phyloP scores from a whole-genome alignment of 129 eudicot genomes.

The sunflower (Helianthus annuus) region DNA sequence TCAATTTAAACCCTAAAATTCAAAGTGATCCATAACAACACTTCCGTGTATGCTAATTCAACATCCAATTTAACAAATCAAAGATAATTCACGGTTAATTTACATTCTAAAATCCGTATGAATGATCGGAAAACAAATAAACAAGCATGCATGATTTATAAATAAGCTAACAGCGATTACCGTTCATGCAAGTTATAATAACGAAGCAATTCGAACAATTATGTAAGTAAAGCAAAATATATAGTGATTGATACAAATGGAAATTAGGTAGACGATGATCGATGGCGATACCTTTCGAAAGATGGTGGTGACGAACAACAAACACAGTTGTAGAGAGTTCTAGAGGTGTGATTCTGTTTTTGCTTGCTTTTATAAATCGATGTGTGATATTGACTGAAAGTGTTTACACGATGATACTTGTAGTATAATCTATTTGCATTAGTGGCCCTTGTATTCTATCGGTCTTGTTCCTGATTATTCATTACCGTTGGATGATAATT shows the following conservation, averaged over 20 bases:
- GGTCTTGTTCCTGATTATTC: no score
- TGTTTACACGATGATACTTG: not conserved
- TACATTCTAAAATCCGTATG: not conserved
- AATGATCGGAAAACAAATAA: not conserved
- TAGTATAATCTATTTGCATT: not conserved
- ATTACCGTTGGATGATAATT: no score
- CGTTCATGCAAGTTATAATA: not conserved
- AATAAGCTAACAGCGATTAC: no score
- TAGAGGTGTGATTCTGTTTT: not conserved
- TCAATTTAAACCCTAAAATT: conserved; percentile 5
- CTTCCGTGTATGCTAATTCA: not conserved
- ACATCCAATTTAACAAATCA: not conserved
- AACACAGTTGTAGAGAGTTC: conserved; percentile 12
- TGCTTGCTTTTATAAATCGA: not conserved
- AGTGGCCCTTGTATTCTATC: not conserved
- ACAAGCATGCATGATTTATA: conserved; percentile 3
- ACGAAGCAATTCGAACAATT: not conserved
- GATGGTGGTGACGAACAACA: not conserved
- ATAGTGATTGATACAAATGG: not conserved
- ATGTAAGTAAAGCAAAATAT: not conserved
- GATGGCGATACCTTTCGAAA: conserved; percentile 12
- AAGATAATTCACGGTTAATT: not conserved
- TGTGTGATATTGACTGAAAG: not conserved
- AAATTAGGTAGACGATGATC: conserved; percentile 3
- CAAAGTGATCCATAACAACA: not conserved